phyloP scores from a whole-genome alignment of 2,329 filamentous ascomycete species.

The Neodidymelliopsis sp. region DNA sequence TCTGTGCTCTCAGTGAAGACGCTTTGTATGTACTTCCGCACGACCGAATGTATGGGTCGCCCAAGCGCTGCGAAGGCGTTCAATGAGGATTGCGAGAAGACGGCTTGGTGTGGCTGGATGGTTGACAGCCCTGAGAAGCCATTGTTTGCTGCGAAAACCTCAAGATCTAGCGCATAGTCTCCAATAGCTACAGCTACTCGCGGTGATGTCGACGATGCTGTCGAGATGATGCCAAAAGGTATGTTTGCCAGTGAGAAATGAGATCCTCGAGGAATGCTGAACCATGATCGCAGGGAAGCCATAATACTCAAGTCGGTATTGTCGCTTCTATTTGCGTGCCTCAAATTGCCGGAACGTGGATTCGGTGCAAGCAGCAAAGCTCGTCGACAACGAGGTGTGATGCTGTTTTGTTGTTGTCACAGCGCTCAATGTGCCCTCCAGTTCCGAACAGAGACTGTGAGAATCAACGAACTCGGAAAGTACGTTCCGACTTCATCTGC shows the following conservation, averaged over 20 bases:
- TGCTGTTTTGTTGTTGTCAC: neutral
- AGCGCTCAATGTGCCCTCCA: conserved; percentile 3
- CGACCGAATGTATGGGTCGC: conserved; percentile 70
- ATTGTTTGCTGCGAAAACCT: conserved; percentile 64
- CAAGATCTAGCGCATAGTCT: conserved; percentile 73
- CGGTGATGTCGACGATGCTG: conserved; percentile 61
- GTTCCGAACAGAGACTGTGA: conserved; percentile 7
- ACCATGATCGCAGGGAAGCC: conserved; percentile 60
- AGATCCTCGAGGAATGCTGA: conserved; percentile 65
- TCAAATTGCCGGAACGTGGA: conserved; percentile 1
- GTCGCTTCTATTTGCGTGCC: neutral
- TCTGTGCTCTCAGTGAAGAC: conserved; percentile 68
- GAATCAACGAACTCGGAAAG: conserved; percentile 16
- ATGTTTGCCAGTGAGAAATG: conserved; percentile 82
- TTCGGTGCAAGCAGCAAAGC: neutral
- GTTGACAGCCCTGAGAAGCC: conserved; percentile 67
- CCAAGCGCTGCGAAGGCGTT: conserved; percentile 79
- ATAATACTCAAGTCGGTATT: conserved; percentile 26
- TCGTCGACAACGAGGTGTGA: conserved; percentile 2
- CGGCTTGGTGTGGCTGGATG: conserved; percentile 64
- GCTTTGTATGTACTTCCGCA: conserved; percentile 73
- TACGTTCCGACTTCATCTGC: conserved; percentile 19
- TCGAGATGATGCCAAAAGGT: conserved; percentile 82
- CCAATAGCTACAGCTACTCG: conserved; percentile 77
- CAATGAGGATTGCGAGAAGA: conserved; percentile 71